A percentile compares a stretch with the other conserved stretches of the same genome.
Evolutionary conservation across 768 basidiomycete species (phyloP).

Genomic region (Lentinula lateritia): DNA sequence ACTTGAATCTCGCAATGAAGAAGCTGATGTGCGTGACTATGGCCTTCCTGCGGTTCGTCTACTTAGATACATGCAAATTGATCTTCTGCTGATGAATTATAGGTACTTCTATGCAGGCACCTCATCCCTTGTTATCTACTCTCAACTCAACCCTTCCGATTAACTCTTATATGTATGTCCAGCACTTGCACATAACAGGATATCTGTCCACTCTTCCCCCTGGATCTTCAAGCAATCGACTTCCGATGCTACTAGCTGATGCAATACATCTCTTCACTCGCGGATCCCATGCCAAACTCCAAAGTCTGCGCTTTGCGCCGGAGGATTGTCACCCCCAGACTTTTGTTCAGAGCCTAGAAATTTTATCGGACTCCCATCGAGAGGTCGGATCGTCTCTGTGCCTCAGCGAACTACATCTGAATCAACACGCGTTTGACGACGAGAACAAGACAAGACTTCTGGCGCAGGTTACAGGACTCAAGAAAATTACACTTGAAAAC

Average conservation of each 20-base stretch:
- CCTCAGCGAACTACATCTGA: slow-evolving; percentile 3
- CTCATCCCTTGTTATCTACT: neutral
- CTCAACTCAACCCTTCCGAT: too few species aligned
- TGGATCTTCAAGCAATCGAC: slow-evolving; percentile 3
- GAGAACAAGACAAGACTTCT: neutral
- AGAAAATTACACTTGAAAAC: slow-evolving; percentile 4
- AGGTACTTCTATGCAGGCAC: neutral
- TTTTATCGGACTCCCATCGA: neutral
- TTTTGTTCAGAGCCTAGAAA: slow-evolving; percentile 4
- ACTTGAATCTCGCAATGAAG: slow-evolving; percentile 14
- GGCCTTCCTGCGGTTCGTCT: neutral
- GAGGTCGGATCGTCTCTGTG: neutral
- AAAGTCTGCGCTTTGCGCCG: slow-evolving; percentile 4
- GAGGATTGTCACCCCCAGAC: slow-evolving; percentile 1
- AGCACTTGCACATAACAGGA: slow-evolving; percentile 38
- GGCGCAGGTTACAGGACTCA: neutral
- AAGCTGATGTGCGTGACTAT: neutral
- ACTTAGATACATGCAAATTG: neutral
- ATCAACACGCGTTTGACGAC: slow-evolving; percentile 4
- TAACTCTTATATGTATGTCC: slow-evolving; percentile 21
- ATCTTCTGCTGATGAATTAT: neutral
- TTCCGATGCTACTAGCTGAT: slow-evolving; percentile 9
- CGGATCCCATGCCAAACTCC: neutral
- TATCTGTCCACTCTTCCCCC: slow-evolving; percentile 10
- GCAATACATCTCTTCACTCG: slow-evolving; percentile 12